phyloP scores from a whole-genome alignment of 352 stramenopile species.

The Phytopythium sindhum region DNA sequence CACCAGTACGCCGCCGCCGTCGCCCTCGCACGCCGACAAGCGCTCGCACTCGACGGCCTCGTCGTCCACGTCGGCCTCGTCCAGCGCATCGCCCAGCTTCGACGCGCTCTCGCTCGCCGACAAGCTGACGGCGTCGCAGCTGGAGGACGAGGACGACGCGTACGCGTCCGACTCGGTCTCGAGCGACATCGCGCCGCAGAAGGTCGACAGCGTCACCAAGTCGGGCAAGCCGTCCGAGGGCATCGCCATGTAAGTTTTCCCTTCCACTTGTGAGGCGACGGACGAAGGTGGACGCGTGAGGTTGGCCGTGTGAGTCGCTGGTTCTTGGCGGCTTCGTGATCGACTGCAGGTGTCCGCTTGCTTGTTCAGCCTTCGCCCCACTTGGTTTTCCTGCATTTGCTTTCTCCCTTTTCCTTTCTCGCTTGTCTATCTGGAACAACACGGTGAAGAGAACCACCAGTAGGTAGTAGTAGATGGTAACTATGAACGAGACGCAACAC shows the following conservation, averaged over 20 bases:
- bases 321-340: neutral
- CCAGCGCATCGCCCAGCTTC: constrained; percentile 43
- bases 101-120: constrained; percentile 39
- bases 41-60: constrained; percentile 38
- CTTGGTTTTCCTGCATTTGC: constrained; percentile 4
- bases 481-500: constrained; percentile 11
- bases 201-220: constrained; percentile 51
- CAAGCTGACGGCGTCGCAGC: constrained; percentile 17
- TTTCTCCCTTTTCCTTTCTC: constrained; percentile 4
- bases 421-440: neutral
- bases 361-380: constrained; percentile 3
- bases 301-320: neutral
- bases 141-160: constrained; percentile 39
- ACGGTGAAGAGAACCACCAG: neutral
- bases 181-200: constrained; percentile 72
- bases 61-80: constrained; percentile 39
- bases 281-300: neutral
- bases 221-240: constrained; percentile 53
- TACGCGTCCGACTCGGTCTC: constrained; percentile 75
- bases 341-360: constrained; percentile 11
- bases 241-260: constrained; percentile 57
- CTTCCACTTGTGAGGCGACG: neutral
- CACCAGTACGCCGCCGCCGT: constrained; percentile 39
- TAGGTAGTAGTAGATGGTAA: constrained; percentile 12
- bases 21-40: constrained; percentile 26